Base-by-base conservation (phyloP, 331 rosid genomes). In the Quercus phellos region DNA sequence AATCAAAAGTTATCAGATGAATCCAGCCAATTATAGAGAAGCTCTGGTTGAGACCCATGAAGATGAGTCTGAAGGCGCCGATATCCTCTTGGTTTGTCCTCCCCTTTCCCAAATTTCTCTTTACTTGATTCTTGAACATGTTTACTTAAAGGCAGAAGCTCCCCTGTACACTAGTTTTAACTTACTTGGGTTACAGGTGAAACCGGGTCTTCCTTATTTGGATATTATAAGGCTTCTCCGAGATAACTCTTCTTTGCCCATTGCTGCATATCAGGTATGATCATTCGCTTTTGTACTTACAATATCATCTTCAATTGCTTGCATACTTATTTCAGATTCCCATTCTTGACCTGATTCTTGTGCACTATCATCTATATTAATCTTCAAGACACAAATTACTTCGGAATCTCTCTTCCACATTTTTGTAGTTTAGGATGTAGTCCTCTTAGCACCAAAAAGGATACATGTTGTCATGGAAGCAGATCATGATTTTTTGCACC, bases 11-110 rank as follows among this genome's bases (percentile, higher is more conserved):
- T 95, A 95, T 81, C 99, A 95, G 91, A 95, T 95, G 97, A 84
- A 92, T 77, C 96, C 99, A 3, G 97, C 99, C 77, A 94, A 94
- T 77, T 94, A 86, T 42, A 90, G 98, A 85, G 99, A 94, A 83
- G 98, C 99, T 71, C 68, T 94, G 73, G 78, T 87, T 53, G 99
- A 94, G 87, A 81, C 91, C 87, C 87, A 86, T 50, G 96, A 85
- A 85, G 99, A 94, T 32, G 96, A 88, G 70, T 72, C 94, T 70
- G 99, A 94, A 91, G 99, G 97, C 79, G 99, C 98, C 4, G 99
- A 94, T 78, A 94, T 94, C 82, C 98, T 94, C 79, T 85, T 94
- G 99, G 99, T 94, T 76, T 68, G 97, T 90, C 71, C 72, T 74
- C 26, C 64, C 70, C 78, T 58, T 35, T 60, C 56, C 43, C 67